Evolutionary conservation across 192 early-diverging fungal species (phyloP).

Genomic region (Paraglomus occultum): DNA sequence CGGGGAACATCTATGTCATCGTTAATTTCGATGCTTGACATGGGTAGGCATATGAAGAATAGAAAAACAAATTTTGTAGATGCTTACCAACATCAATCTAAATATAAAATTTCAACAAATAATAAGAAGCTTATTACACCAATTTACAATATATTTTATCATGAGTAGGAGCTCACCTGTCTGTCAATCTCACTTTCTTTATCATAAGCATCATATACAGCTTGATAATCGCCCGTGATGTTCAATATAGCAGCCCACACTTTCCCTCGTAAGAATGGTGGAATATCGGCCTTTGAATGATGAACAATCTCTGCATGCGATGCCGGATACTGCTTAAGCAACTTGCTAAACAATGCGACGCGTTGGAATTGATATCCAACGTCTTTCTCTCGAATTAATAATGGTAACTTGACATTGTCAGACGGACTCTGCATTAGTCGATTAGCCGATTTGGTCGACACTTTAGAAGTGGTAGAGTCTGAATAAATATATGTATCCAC

Average conservation of each 20-base stretch:
- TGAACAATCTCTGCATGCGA: constrained; percentile 53
- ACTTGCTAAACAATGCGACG: constrained; percentile 49
- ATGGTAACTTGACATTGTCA: constrained; percentile 43
- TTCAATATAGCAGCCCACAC: constrained; percentile 68
- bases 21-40: neutral
- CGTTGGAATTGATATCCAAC: constrained; percentile 60
- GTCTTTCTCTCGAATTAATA: constrained; percentile 56
- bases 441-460: neutral
- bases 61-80: neutral
- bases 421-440: constrained; percentile 29
- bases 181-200: constrained; percentile 58
- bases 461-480: neutral
- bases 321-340: constrained; percentile 57
- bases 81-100: constrained; percentile 31
- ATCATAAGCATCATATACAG: constrained; percentile 51
- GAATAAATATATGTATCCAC: constrained; percentile 13
- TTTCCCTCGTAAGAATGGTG: constrained; percentile 57
- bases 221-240: constrained; percentile 53
- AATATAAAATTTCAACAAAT: neutral
- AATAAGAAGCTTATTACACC: constrained; percentile 20
- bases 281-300: constrained; percentile 61
- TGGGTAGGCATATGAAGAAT: neutral
- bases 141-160: too few relatives aligned
- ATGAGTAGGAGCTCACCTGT: constrained; percentile 42
- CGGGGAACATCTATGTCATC: constrained; percentile 56